phyloP scores from a whole-genome alignment of 495 filamentous ascomycete species.

The Xylaria longipes region DNA sequence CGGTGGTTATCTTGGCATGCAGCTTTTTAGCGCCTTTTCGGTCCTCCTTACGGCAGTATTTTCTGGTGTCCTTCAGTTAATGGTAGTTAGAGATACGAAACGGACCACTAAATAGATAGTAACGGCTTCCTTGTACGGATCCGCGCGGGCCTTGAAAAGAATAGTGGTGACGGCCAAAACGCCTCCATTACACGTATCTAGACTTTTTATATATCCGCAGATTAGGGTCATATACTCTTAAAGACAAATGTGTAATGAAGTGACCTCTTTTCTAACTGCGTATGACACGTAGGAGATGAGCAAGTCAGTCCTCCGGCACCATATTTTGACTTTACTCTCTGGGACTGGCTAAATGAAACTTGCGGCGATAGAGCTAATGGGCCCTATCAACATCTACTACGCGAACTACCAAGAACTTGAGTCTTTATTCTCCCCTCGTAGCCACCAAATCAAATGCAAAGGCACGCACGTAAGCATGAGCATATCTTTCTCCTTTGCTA shows the following conservation, averaged over 20 bases:
- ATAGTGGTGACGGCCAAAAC: background rate
- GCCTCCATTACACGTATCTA: background rate
- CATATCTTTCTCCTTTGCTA: background rate
- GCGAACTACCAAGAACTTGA: background rate
- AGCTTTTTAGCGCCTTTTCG: constrained; percentile 30
- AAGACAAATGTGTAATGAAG: no score
- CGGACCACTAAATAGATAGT: background rate
- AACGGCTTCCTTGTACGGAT: background rate
- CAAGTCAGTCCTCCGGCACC: background rate
- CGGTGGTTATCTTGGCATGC: constrained; percentile 32
- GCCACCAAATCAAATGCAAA: background rate
- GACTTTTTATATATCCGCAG: background rate
- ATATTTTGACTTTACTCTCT: background rate
- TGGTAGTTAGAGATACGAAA: constrained; percentile 8
- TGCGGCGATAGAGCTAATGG: background rate
- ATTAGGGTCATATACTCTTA: background rate
- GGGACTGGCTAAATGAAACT: background rate
- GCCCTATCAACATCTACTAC: background rate
- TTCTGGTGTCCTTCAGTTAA: constrained; percentile 7
- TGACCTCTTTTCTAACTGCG: background rate
- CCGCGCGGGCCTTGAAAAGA: background rate
- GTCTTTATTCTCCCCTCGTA: background rate
- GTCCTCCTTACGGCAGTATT: constrained; percentile 29
- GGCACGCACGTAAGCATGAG: background rate
- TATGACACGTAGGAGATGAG: background rate